Percentiles rank a stretch among this genome's conserved stretches.
Conservation (phyloP, 768 basidiomycete species). For the Tephrocybe rancida region DNA sequence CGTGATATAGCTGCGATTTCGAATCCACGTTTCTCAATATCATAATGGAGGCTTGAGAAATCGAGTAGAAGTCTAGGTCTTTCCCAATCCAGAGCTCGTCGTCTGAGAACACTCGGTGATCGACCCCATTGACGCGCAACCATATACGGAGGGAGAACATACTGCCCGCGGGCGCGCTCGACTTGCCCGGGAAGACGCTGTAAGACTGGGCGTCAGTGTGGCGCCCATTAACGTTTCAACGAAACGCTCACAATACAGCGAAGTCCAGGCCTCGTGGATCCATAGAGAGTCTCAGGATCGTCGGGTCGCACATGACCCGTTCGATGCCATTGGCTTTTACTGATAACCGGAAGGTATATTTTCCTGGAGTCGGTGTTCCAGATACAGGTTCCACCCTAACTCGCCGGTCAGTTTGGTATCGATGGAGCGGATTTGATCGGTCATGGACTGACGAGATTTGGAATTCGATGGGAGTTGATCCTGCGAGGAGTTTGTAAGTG, state of each 20-base stretch:
- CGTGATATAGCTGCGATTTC: slow-evolving; percentile 56
- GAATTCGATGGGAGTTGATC: slow-evolving; percentile 47
- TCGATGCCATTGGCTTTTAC: slow-evolving; percentile 58
- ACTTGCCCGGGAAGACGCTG: slow-evolving; percentile 64
- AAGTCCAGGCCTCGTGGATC: slow-evolving; percentile 62
- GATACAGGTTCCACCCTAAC: slow-evolving; percentile 48
- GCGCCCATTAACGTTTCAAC: neutral
- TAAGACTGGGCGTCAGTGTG: slow-evolving; percentile 3
- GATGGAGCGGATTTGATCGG: neutral
- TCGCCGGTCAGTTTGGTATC: slow-evolving; percentile 1
- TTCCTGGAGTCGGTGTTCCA: slow-evolving; percentile 41
- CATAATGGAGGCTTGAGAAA: slow-evolving; percentile 60
- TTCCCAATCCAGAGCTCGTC: slow-evolving; percentile 68
- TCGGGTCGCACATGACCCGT: slow-evolving; percentile 50
- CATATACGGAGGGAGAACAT: slow-evolving; percentile 65
- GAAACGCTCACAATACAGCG: slow-evolving; percentile 55
- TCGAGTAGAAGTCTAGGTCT: slow-evolving; percentile 63
- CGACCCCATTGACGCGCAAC: slow-evolving; percentile 57
- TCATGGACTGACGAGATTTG: slow-evolving; percentile 48
- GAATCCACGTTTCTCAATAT: slow-evolving; percentile 42
- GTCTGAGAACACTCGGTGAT: slow-evolving; percentile 65
- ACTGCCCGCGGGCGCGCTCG: slow-evolving; percentile 53
- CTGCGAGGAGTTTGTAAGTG: slow-evolving; percentile 50
- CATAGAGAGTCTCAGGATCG: slow-evolving; percentile 45
- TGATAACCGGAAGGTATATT: slow-evolving; percentile 56